Evolutionary conservation across 352 stramenopile species (phyloP).

Genomic region (Phytophthora lateralis): DNA sequence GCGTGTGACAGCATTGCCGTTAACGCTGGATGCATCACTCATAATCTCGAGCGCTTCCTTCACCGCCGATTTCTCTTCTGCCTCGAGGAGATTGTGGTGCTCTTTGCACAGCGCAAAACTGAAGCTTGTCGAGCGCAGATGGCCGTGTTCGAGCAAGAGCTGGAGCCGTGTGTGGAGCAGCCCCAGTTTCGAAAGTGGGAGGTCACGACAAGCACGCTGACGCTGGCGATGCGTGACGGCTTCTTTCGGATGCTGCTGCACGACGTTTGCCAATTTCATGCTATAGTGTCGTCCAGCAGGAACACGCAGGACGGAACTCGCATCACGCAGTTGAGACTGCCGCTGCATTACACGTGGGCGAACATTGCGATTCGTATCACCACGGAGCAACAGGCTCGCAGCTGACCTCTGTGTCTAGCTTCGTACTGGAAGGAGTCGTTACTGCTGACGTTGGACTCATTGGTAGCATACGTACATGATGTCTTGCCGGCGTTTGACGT

Average conservation of each 20-base stretch:
- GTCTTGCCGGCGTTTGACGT: slow-evolving; percentile 5
- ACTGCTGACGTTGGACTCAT: slow-evolving; percentile 14
- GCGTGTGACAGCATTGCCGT: slow-evolving; percentile 14
- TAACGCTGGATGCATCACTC: slow-evolving; percentile 30
- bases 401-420: slow-evolving; percentile 15
- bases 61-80: slow-evolving; percentile 84
- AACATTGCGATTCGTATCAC: slow-evolving; percentile 36
- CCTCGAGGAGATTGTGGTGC: slow-evolving; percentile 72
- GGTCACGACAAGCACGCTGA: slow-evolving; percentile 68
- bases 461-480: slow-evolving; percentile 27
- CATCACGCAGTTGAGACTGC: slow-evolving; percentile 69
- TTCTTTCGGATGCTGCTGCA: slow-evolving; percentile 77
- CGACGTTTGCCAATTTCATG: slow-evolving; percentile 76
- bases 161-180: slow-evolving; percentile 56
- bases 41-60: slow-evolving; percentile 61
- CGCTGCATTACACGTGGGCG: slow-evolving; percentile 65
- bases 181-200: slow-evolving; percentile 67
- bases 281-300: slow-evolving; percentile 66
- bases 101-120: slow-evolving; percentile 77
- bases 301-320: slow-evolving; percentile 70
- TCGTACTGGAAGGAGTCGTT: neutral
- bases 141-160: slow-evolving; percentile 46
- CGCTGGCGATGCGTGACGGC: slow-evolving; percentile 72
- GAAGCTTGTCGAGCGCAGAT: slow-evolving; percentile 62
- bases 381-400: slow-evolving; percentile 36